phyloP scores from a whole-genome alignment of 208 protist genomes.

The Trypanosoma congolense region DNA sequence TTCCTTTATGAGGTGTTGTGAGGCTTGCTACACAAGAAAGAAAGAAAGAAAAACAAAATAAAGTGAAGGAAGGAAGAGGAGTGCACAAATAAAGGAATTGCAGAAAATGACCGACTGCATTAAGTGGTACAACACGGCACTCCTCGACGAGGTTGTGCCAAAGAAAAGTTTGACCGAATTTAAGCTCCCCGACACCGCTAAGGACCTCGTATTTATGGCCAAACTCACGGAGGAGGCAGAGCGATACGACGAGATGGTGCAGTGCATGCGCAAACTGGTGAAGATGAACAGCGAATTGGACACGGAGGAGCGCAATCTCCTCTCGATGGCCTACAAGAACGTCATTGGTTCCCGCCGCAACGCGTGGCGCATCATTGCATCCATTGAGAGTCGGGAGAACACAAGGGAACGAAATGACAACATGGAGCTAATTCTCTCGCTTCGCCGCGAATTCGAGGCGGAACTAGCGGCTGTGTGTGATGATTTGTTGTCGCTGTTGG shows the following conservation, averaged over 20 bases:
- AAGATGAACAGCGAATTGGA: conserved; percentile 94
- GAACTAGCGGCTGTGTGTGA: conserved; percentile 98
- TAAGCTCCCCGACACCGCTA: conserved; percentile 66
- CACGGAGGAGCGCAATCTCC: conserved; percentile 99
- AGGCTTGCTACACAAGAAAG: too few relatives aligned
- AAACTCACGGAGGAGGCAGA: conserved; percentile 98
- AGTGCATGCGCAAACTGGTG: conserved; percentile 97
- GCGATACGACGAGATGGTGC: conserved; percentile 98
- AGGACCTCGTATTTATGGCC: conserved; percentile 93
- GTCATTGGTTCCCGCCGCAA: conserved; percentile 98
- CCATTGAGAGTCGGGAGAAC: conserved; percentile 96
- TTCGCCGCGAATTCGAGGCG: conserved; percentile 94
- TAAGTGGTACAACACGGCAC: conserved; percentile 77
- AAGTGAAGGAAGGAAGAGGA: too few relatives aligned
- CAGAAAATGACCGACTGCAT: conserved; percentile 58
- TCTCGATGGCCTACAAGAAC: conserved; percentile 99
- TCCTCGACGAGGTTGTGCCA: conserved; percentile 75
- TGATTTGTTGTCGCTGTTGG: conserved; percentile 95
- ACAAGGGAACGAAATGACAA: conserved; percentile 84
- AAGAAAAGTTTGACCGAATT: conserved; percentile 62
- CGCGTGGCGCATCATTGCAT: conserved; percentile 97
- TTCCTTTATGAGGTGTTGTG: too few relatives aligned
- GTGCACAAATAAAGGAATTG: too few relatives aligned
- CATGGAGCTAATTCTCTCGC: conserved; percentile 90
- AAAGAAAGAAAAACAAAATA: too few relatives aligned